Percentiles rank a stretch among this genome's conserved stretches.
Evolutionary conservation across 495 filamentous ascomycete species (phyloP).

Genomic region (Penicillium waksmanii): DNA sequence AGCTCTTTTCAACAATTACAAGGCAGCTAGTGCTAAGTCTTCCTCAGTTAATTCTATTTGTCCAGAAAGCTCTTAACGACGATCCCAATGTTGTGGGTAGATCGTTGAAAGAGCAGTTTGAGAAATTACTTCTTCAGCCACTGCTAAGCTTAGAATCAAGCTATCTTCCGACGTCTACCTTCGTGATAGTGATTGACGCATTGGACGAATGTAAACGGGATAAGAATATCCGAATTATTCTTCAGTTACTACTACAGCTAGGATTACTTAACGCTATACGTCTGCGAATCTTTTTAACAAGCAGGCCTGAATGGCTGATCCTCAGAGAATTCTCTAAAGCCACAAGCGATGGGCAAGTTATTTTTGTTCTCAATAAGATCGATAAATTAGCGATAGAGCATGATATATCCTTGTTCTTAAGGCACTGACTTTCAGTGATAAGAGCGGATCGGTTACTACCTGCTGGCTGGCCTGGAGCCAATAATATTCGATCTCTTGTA

Average conservation of each 20-base stretch:
- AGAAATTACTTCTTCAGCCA: not conserved
- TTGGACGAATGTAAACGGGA: not conserved
- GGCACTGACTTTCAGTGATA: constrained; percentile 25
- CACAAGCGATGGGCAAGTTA: not conserved
- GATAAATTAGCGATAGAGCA: not conserved
- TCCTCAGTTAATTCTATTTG: not conserved
- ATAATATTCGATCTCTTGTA: not conserved
- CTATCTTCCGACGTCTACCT: not conserved
- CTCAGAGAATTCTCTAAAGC: not conserved
- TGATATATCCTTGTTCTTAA: constrained; percentile 32
- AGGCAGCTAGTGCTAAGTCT: not conserved
- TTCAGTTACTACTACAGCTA: not conserved
- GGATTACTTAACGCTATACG: not conserved
- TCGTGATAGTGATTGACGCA: not conserved
- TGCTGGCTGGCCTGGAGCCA: constrained; percentile 41
- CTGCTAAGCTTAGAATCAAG: not conserved
- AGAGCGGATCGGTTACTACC: constrained; percentile 1
- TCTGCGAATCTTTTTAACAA: not conserved
- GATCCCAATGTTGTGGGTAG: not conserved
- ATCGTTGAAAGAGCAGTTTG: not conserved
- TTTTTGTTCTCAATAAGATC: not conserved
- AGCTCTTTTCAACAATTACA: not conserved
- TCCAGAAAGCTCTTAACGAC: not conserved
- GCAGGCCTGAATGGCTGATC: not conserved
- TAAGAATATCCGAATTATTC: not conserved